Percentiles rank a stretch among this genome's conserved stretches.
Evolutionary conservation across 352 stramenopile species (phyloP).

Genomic region (Pythium volutum): DNA sequence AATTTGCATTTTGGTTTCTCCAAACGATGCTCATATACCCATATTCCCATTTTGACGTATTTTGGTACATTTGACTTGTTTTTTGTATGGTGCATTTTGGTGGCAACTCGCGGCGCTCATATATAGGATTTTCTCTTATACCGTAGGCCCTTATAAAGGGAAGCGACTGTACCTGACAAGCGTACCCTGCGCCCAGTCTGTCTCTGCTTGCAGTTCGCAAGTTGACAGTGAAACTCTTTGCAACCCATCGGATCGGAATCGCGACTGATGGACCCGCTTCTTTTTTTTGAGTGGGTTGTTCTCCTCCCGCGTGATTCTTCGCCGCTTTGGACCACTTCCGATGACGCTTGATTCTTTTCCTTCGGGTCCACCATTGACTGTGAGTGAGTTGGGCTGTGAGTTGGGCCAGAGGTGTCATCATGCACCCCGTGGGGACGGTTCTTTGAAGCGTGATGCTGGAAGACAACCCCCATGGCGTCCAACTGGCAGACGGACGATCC

Average conservation of each 20-base stretch:
- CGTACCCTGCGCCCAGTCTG: too few species aligned
- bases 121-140: too few species aligned
- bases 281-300: background rate
- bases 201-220: too few species aligned
- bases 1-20: too few species aligned
- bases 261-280: background rate
- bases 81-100: too few species aligned
- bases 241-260: background rate
- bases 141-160: too few species aligned
- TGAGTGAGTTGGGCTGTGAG: background rate
- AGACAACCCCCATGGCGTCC: background rate
- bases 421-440: background rate
- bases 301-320: background rate
- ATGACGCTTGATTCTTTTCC: background rate
- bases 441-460: slow-evolving; percentile 10
- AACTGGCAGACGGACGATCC: background rate
- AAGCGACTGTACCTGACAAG: too few species aligned
- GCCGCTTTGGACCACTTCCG: background rate
- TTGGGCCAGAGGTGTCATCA: background rate
- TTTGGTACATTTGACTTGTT: too few species aligned
- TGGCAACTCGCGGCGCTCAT: too few species aligned
- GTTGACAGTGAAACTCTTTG: background rate
- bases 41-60: too few species aligned
- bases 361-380: too few species aligned
- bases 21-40: too few species aligned